phyloP scores from a whole-genome alignment of 768 basidiomycete genomes.

The Mycena galopus region DNA sequence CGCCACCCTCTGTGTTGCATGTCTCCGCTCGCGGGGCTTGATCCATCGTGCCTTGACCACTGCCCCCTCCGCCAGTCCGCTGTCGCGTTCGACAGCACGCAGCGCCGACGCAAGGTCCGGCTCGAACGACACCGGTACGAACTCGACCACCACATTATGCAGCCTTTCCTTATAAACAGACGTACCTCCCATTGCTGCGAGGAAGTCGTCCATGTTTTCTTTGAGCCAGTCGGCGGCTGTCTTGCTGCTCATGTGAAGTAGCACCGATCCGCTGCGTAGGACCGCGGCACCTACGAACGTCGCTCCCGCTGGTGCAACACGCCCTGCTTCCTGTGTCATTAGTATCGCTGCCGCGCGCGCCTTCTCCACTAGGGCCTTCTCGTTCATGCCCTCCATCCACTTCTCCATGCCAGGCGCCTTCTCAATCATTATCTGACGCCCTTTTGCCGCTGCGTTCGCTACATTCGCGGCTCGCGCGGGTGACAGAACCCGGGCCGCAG shows the following conservation, averaged over 20 bases:
- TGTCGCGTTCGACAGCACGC: conserved; percentile 30
- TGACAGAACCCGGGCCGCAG: no score
- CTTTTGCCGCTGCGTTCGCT: no score
- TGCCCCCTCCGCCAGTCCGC: neutral
- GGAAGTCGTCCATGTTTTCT: conserved; percentile 1
- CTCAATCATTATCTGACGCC: no score
- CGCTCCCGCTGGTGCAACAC: neutral
- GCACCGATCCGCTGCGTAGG: conserved; percentile 29
- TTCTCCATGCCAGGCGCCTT: no score
- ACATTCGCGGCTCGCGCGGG: no score
- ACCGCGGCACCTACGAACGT: conserved; percentile 29
- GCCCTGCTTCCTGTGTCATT: no score
- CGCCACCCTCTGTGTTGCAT: conserved; percentile 30
- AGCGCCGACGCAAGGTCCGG: conserved; percentile 1
- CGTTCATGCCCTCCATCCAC: no score
- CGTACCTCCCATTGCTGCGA: conserved; percentile 21
- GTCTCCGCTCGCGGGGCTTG: conserved; percentile 36
- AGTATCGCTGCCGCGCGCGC: no score
- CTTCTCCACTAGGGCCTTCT: no score
- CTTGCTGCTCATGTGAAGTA: neutral
- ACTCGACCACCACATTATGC: conserved; percentile 33
- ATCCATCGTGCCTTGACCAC: conserved; percentile 41
- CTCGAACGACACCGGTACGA: conserved; percentile 39
- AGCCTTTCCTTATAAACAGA: conserved; percentile 11
- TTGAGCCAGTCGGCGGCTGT: neutral